phyloP scores from a whole-genome alignment of 768 basidiomycete genomes.

The Mycena capillaripes region DNA sequence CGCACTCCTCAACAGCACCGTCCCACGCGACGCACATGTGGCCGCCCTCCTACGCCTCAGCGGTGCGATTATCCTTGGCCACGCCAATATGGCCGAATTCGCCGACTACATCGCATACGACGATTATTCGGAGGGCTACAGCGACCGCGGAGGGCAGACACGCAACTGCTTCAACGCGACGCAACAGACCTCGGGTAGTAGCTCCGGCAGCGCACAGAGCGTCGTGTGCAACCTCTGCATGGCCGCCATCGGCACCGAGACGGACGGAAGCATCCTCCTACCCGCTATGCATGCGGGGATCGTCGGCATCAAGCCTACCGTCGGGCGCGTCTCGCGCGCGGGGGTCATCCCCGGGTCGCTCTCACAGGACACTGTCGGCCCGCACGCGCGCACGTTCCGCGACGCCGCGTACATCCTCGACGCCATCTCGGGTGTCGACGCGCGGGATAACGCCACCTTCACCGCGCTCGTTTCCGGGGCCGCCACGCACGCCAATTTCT shows the following conservation, averaged over 20 bases:
- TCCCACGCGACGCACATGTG: conserved; percentile 44
- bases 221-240: conserved; percentile 21
- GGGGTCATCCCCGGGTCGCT: conserved; percentile 71
- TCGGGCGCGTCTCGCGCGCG: conserved; percentile 69
- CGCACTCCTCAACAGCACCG: conserved; percentile 48
- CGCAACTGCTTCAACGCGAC: conserved; percentile 25
- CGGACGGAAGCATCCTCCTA: conserved; percentile 23
- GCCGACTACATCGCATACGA: conserved; percentile 25
- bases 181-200: conserved; percentile 16
- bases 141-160: conserved; percentile 22
- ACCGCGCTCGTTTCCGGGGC: conserved; percentile 7
- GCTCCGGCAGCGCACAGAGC: conserved; percentile 22
- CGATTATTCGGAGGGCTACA: conserved; percentile 19
- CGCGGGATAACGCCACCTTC: conserved; percentile 20
- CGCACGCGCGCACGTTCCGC: conserved; percentile 13
- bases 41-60: conserved; percentile 9
- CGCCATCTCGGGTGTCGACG: conserved; percentile 16
- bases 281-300: conserved; percentile 57
- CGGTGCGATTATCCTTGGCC: conserved; percentile 29
- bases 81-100: conserved; percentile 21
- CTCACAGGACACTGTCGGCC: conserved; percentile 70
- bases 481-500: conserved; percentile 11
- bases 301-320: conserved; percentile 72
- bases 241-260: conserved; percentile 20
- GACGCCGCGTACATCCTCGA: conserved; percentile 20